Conservation (phyloP, 345 rosid genomes). For the Lagerstroemia speciosa region DNA sequence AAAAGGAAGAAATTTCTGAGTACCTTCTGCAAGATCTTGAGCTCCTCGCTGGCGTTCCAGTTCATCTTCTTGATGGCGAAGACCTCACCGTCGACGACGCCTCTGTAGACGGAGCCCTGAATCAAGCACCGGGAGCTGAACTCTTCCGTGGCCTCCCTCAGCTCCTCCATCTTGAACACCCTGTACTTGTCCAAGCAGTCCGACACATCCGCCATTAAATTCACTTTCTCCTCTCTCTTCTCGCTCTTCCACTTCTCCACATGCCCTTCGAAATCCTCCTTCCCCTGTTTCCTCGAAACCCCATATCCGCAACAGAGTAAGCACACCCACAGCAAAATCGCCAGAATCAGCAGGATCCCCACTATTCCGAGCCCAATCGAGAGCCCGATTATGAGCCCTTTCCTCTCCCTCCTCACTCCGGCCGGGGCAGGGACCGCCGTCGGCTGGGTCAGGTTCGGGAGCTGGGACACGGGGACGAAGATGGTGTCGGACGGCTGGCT, state of each 20-base stretch:
- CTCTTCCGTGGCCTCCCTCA: conserved; percentile 49
- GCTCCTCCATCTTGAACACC: conserved; percentile 49
- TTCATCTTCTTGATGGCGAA: conserved; percentile 70
- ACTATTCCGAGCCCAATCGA: conserved; percentile 40
- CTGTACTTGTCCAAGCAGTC: conserved; percentile 63
- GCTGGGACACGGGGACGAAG: conserved; percentile 40
- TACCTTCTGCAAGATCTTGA: conserved; percentile 73
- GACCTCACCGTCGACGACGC: conserved; percentile 36
- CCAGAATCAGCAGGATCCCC: conserved; percentile 25
- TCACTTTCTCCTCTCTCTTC: conserved; percentile 24
- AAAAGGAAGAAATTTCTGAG: neutral
- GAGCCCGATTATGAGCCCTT: conserved; percentile 37
- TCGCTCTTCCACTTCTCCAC: conserved; percentile 19
- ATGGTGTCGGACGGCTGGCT: conserved; percentile 29
- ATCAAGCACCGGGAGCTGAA: conserved; percentile 39
- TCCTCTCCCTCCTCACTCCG: conserved; percentile 26
- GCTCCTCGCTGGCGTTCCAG: conserved; percentile 67
- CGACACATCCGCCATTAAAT: conserved; percentile 60
- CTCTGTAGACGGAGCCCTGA: conserved; percentile 63
- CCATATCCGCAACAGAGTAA: conserved; percentile 12
- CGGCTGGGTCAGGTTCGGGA: conserved; percentile 44
- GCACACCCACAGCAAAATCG: conserved; percentile 15
- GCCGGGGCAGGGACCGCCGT: conserved; percentile 16
- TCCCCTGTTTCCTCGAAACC: conserved; percentile 8
- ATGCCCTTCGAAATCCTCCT: conserved; percentile 16